These are phyloP conservation scores for Pleoardoris graminearum DNA, from an alignment of 2,329 filamentous ascomycete genomes.

Conservation along the genomic window DNA sequence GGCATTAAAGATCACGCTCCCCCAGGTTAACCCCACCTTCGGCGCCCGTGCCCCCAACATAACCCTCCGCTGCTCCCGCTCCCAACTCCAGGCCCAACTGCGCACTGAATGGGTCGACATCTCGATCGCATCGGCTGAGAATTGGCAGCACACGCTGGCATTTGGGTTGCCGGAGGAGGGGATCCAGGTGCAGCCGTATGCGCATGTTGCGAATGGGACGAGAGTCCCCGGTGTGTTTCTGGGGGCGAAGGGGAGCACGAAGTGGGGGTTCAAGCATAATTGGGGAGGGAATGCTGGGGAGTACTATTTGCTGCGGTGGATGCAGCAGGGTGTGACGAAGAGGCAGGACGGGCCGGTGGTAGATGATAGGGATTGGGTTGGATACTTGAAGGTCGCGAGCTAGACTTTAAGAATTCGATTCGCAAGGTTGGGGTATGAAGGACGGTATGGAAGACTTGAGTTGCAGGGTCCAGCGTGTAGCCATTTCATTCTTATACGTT, in stretches of 20 bases:
- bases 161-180: conserved; percentile 9
- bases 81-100: conserved; percentile 4
- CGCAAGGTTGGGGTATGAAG: no score
- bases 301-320: conserved; percentile 17
- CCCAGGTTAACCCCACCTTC: not conserved
- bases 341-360: conserved; percentile 9
- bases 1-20: conserved; percentile 9
- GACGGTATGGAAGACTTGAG: no score
- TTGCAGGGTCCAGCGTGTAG: no score
- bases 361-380: conserved; percentile 18
- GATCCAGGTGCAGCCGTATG: conserved; percentile 9
- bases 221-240: conserved; percentile 8
- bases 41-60: not conserved
- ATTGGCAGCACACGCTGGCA: conserved; percentile 12
- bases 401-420: no score
- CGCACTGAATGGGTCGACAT: conserved; percentile 1
- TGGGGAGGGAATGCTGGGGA: conserved; percentile 20
- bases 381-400: conserved; percentile 11
- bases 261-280: conserved; percentile 15
- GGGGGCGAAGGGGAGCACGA: conserved; percentile 8
- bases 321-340: not conserved
- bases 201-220: conserved; percentile 7
- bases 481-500: no score
- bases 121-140: conserved; percentile 11
- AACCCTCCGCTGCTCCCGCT: conserved; percentile 8